These are phyloP conservation scores for Eucalyptus regnans DNA, from an alignment of 345 rosid species.

Conservation along the genomic window DNA sequence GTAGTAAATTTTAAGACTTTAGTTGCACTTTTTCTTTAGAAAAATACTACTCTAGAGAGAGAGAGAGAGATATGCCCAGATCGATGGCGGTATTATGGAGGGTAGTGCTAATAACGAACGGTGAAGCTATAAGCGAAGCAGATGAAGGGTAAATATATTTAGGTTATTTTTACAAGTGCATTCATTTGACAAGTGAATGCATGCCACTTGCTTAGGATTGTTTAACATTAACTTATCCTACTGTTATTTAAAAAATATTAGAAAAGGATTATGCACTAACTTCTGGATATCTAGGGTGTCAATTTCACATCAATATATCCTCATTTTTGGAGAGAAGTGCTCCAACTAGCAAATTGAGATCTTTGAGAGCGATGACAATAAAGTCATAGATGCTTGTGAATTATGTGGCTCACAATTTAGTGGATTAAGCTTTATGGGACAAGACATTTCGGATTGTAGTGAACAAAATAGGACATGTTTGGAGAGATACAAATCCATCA, in stretches of 20 bases:
- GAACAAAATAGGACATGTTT: too few relatives aligned
- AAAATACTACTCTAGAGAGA: too few relatives aligned
- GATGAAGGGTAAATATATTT: not conserved
- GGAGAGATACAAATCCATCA: too few relatives aligned
- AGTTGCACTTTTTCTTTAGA: too few relatives aligned
- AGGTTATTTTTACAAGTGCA: not conserved
- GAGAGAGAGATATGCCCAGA: too few relatives aligned
- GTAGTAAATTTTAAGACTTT: accelerated
- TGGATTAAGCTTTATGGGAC: not conserved
- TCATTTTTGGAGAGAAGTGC: not conserved
- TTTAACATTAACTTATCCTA: too few relatives aligned
- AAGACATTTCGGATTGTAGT: not conserved
- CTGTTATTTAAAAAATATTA: too few relatives aligned
- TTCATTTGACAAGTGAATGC: not conserved
- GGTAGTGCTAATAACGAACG: too few relatives aligned
- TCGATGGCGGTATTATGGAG: too few relatives aligned
- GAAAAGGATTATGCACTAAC: not conserved
- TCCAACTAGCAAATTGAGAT: not conserved
- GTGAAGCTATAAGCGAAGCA: too few relatives aligned
- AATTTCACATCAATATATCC: not conserved
- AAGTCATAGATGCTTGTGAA: not conserved
- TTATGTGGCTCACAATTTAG: not conserved
- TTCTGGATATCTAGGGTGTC: not conserved
- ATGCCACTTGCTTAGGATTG: not conserved
- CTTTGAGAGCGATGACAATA: not conserved